These are phyloP conservation scores for Thamnidium elegans DNA, from an alignment of 192 early-diverging fungal genomes.

Conservation along the genomic window DNA sequence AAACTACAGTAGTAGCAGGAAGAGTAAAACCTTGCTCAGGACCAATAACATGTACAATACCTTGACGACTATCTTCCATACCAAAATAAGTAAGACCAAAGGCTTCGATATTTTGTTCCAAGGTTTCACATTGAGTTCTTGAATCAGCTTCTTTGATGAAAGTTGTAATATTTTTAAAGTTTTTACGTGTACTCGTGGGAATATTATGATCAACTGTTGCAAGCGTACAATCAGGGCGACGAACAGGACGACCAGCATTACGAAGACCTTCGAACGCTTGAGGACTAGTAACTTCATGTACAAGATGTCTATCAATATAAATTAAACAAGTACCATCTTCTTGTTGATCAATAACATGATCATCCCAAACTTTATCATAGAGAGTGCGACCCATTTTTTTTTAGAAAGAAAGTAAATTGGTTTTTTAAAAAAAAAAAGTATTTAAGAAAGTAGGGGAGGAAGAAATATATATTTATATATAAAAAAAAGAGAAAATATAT, in stretches of 20 bases:
- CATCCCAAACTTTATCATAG: slow-evolving; percentile 67
- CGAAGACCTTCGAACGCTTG: slow-evolving; percentile 70
- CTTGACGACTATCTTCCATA: slow-evolving; percentile 64
- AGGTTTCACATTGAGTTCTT: slow-evolving; percentile 57
- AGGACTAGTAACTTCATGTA: slow-evolving; percentile 68
- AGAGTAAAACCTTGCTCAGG: slow-evolving; percentile 75
- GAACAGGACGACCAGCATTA: slow-evolving; percentile 51
- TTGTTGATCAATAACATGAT: slow-evolving; percentile 54
- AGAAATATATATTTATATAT: background rate
- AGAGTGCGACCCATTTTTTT: slow-evolving; percentile 43
- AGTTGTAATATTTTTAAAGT: slow-evolving; percentile 51
- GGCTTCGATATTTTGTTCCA: slow-evolving; percentile 59
- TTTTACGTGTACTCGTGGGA: slow-evolving; percentile 47
- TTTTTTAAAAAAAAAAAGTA: background rate
- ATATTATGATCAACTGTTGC: slow-evolving; percentile 78
- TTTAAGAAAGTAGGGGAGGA: background rate
- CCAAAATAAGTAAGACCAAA: slow-evolving; percentile 69
- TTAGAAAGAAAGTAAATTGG: background rate
- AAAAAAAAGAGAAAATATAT: background rate
- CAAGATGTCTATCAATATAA: slow-evolving; percentile 71
- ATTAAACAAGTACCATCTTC: slow-evolving; percentile 63
- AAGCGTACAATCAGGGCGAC: slow-evolving; percentile 61
- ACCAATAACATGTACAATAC: slow-evolving; percentile 73
- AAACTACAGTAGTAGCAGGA: slow-evolving; percentile 69
- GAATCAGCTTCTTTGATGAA: slow-evolving; percentile 65